Evolutionary conservation across 148 eudicot species (phyloP).

Genomic region (Arbutus unedo): DNA sequence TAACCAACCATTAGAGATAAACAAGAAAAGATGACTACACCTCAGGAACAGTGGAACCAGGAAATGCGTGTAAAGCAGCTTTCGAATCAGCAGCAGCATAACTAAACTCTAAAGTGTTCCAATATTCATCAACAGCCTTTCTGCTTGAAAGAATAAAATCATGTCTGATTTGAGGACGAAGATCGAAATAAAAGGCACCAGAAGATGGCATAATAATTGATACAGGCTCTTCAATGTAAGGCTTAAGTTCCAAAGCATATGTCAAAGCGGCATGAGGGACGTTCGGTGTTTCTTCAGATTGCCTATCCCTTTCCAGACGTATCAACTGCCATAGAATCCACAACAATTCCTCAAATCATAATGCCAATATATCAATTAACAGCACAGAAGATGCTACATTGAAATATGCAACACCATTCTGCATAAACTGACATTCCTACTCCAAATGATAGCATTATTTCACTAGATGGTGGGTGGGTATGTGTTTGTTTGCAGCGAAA

Average conservation of each 20-base stretch:
- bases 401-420: neutral
- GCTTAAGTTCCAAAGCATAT: conserved; percentile 83
- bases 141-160: conserved; percentile 79
- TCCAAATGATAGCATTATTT: neutral
- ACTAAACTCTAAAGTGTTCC: conserved; percentile 94
- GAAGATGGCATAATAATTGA: conserved; percentile 36
- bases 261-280: conserved; percentile 55
- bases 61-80: conserved; percentile 92
- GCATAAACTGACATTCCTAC: neutral
- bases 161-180: conserved; percentile 87
- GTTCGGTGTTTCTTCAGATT: conserved; percentile 43
- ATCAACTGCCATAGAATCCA: conserved; percentile 50
- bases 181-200: conserved; percentile 50
- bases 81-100: conserved; percentile 79
- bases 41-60: conserved; percentile 88
- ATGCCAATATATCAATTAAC: neutral
- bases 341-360: conserved; percentile 10
- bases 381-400: neutral
- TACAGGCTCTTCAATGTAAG: conserved; percentile 93
- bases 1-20: conserved; percentile 4
- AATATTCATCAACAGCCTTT: conserved; percentile 84
- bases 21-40: conserved; percentile 23
- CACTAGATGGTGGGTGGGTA: neutral
- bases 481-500: neutral
- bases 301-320: conserved; percentile 65